A percentile compares a stretch with the other conserved stretches of the same genome.
Evolutionary conservation across 2,329 filamentous ascomycete species (phyloP).

Genomic region (Aspergillus sp.): DNA sequence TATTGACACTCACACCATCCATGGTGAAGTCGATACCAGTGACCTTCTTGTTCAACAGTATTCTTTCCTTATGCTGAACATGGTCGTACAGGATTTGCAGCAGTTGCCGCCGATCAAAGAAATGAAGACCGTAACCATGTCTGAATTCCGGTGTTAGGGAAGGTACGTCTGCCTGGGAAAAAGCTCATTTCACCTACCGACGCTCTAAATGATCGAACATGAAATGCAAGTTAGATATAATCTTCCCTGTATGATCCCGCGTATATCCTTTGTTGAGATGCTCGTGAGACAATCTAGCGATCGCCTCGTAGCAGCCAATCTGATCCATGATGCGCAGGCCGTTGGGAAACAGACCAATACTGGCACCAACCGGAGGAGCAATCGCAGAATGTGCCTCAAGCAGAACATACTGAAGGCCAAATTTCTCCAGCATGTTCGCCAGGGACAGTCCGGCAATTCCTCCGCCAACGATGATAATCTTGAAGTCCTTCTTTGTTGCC

Average conservation of each 20-base stretch:
- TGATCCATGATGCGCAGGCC: conserved; percentile 52
- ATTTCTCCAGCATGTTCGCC: conserved; percentile 47
- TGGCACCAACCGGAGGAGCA: conserved; percentile 47
- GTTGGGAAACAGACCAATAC: conserved; percentile 47
- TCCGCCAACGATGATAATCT: conserved; percentile 51
- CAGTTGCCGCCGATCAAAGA: background rate
- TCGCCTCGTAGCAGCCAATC: conserved; percentile 33
- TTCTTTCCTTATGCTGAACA: background rate
- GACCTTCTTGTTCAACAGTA: background rate
- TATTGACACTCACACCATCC: background rate
- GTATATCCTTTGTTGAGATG: background rate
- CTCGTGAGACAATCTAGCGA: background rate
- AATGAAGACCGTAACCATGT: background rate
- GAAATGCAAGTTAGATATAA: background rate
- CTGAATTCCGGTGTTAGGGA: background rate
- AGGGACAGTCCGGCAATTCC: conserved; percentile 49
- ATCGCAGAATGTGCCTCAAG: conserved; percentile 43
- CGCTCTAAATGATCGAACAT: background rate
- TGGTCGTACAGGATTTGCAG: background rate
- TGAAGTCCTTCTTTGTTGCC: background rate
- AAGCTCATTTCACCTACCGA: background rate
- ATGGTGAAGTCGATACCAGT: background rate
- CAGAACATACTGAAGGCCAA: conserved; percentile 50
- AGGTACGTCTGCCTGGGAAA: background rate
- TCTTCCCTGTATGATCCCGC: background rate